Evolutionary conservation across 805 yeast genomes (phyloP), one percentile per base, ranked within the genome.

Genomic region (Lachancea meyersii): DNA sequence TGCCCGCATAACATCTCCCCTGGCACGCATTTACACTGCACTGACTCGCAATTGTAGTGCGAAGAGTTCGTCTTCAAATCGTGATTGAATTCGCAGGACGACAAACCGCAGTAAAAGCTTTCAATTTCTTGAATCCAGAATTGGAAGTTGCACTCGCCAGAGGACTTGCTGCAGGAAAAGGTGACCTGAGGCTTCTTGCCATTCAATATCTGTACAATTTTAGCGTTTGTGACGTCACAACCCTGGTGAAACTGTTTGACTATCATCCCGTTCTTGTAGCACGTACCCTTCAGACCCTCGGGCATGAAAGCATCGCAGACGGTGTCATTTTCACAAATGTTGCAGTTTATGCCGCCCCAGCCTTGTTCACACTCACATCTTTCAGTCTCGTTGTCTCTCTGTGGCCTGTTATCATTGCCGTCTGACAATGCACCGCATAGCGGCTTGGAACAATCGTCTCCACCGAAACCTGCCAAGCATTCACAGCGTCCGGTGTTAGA

Each of bases 311-410:
- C 68, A 60, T 86, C 85, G 67, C 98, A 93, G 1, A 81, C 83
- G 2, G 70, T 61, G 59, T 93, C 95, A 4, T 61, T 58, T 19
- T 71, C 67, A 64, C 98, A 93, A 60, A 93, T 63, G 56, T 85
- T 93, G 72, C 98, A 93, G 58, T 93, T 93, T 57, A 93, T 83
- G 34, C 98, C 97, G 4, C 70, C 68, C 98, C 98, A 93, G 3
- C 98, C 98, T 3, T 71, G 72, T 38, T 75, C 75, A 65, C 98
- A 91, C 0, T 68, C 68, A 64, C 98, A 93, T 0, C 70, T 51
- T 10, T 57, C 55, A 1, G 71, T 63, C 11, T 72, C 74, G 18
- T 67, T 67, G 5, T 76, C 64, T 55, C 93, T 69, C 10, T 73
- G 51, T 0, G 95, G 95, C 45, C 97, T 72, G 21, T 56, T 47